Evolutionary conservation across 306 rosid genomes (phyloP).

Genomic region (Cicer cuneatum): DNA sequence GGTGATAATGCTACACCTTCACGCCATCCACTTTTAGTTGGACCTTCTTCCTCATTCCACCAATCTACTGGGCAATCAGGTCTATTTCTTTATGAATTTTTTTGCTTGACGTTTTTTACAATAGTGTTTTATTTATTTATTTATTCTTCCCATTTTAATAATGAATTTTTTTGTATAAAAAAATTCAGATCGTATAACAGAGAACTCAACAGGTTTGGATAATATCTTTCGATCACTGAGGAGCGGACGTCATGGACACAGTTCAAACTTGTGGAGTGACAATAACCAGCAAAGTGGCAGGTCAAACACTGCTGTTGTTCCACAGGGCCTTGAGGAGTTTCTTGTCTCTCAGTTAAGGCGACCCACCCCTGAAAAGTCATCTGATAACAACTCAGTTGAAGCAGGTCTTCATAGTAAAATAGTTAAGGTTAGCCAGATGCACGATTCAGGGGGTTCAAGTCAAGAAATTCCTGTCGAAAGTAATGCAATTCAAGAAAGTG

Average conservation of each 20-base stretch:
- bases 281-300: conserved; percentile 80
- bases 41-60: conserved; percentile 66
- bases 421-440: conserved; percentile 57
- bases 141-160: conserved; percentile 12
- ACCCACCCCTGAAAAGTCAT: conserved; percentile 64
- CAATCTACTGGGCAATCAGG: conserved; percentile 70
- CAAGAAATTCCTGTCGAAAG: conserved; percentile 62
- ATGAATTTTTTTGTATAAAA: neutral
- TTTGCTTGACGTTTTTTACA: conserved; percentile 18
- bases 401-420: conserved; percentile 54
- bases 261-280: conserved; percentile 82
- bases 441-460: conserved; percentile 57
- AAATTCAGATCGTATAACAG: conserved; percentile 63
- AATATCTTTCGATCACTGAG: conserved; percentile 85
- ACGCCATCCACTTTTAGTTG: conserved; percentile 90
- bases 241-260: conserved; percentile 95
- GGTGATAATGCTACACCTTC: conserved; percentile 83
- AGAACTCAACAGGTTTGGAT: conserved; percentile 77
- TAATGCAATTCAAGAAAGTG: conserved; percentile 56
- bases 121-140: neutral
- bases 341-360: conserved; percentile 88
- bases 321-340: conserved; percentile 90
- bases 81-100: conserved; percentile 27
- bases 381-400: conserved; percentile 56
- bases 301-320: conserved; percentile 65